Percentiles rank a stretch among this genome's conserved stretches.
Evolutionary conservation across 2,329 filamentous ascomycete species (phyloP).

Genomic region (Uncinocarpus reesii): DNA sequence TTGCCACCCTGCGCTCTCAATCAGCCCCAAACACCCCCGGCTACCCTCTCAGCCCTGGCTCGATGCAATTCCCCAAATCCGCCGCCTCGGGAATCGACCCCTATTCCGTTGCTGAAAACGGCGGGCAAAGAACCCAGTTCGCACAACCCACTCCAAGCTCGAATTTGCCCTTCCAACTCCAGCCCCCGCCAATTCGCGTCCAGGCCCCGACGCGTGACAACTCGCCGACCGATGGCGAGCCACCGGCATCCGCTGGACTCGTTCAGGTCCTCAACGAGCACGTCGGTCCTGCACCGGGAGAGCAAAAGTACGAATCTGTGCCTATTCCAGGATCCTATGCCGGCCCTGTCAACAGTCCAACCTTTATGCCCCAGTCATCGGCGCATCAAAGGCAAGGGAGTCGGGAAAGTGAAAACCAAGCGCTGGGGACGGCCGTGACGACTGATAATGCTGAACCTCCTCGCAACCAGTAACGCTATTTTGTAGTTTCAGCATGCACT

Average conservation of each 20-base stretch:
- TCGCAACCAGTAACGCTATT: slow-evolving; percentile 2
- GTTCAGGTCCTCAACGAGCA: slow-evolving; percentile 50
- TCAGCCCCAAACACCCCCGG: slow-evolving; percentile 92
- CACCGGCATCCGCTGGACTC: slow-evolving; percentile 18
- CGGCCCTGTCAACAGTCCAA: slow-evolving; percentile 37
- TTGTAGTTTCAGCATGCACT: too few relatives aligned
- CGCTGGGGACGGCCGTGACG: slow-evolving; percentile 13
- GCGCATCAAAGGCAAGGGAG: neutral
- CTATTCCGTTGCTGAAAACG: slow-evolving; percentile 43
- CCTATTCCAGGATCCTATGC: slow-evolving; percentile 81
- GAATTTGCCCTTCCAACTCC: slow-evolving; percentile 63
- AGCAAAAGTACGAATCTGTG: slow-evolving; percentile 74
- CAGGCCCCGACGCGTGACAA: slow-evolving; percentile 66
- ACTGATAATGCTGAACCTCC: slow-evolving; percentile 7
- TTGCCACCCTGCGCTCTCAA: slow-evolving; percentile 71
- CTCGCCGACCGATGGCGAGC: slow-evolving; percentile 25
- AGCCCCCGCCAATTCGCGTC: slow-evolving; percentile 69
- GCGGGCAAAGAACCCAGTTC: slow-evolving; percentile 37
- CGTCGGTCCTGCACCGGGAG: slow-evolving; percentile 61
- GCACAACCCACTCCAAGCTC: slow-evolving; percentile 51
- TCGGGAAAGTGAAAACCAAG: neutral
- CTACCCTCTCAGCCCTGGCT: slow-evolving; percentile 58
- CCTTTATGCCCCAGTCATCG: slow-evolving; percentile 24
- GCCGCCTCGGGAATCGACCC: slow-evolving; percentile 31
- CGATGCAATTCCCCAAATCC: slow-evolving; percentile 34